Base-by-base conservation (phyloP, 1,284 basidiomycete genomes). In the Athelia sp. region DNA sequence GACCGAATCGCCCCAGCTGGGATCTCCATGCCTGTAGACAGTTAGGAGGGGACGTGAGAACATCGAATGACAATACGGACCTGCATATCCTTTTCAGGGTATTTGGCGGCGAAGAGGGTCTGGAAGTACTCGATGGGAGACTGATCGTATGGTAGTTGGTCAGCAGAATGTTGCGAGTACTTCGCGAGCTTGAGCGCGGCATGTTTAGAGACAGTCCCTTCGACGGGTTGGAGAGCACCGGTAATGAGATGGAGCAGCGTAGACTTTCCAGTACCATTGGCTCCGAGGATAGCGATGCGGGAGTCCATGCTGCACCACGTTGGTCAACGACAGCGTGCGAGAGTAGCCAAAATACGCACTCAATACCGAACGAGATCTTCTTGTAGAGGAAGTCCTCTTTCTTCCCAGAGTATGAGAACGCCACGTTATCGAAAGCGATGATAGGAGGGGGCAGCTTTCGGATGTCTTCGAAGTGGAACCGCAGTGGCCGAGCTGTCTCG, bases 81-180 rank as follows among this genome's bases (percentile, higher is more conserved):
- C 69, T 81, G 80, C 11, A 84, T 62, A 61, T 99, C 96, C 76
- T 97, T 98, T 58, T 98, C 94, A 1, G 97, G 96, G 74, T 84
- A 97, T 71, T 94, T 96, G 57, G 84, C 71, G 46, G 71, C 60
- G 72, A 93, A 98, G 45, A 88, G 68, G 21, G 68, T 65, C 71
- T 96, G 92, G 73, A 99, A 89, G 75, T 98, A 93, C 70, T 99
- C 96, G 61, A 99, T 88, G 15, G 96, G 93, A 42, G 83, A 78
- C 70, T 85, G 84, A 61, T 96, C 88, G 72, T 97, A 98, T 18
- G 96, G 97, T 29, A 99, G 81, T 69, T 99, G 97, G 71, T 99
- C 97, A 23, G 97, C 95, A 48, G 90, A 94, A 75, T 99, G 97
- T 75, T 99, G 97, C 34, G 90, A 94, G 79, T 98, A 99, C 69